phyloP scores from a whole-genome alignment of 2,329 filamentous ascomycete species.

The Clarireedia hainanense region DNA sequence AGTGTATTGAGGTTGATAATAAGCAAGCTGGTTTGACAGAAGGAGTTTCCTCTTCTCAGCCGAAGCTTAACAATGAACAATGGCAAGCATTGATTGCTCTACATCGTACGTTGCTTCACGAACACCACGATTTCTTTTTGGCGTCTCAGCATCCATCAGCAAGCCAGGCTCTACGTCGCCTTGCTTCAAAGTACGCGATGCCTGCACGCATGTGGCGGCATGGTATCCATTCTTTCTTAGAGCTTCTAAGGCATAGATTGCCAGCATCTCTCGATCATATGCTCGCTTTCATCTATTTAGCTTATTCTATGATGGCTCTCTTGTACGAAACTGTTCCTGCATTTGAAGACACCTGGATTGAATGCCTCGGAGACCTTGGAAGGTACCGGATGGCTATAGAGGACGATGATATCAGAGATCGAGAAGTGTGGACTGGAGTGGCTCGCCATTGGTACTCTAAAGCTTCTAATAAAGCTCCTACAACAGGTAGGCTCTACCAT shows the following conservation, averaged over 20 bases:
- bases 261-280: conserved; percentile 79
- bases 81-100: conserved; percentile 80
- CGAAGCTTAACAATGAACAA: conserved; percentile 54
- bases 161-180: conserved; percentile 52
- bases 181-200: conserved; percentile 83
- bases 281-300: conserved; percentile 81
- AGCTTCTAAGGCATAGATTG: conserved; percentile 65
- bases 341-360: conserved; percentile 79
- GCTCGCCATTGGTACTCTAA: conserved; percentile 68
- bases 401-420: conserved; percentile 65
- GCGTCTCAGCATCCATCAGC: conserved; percentile 81
- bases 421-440: conserved; percentile 72
- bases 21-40: conserved; percentile 47
- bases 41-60: conserved; percentile 33
- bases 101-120: conserved; percentile 72
- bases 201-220: conserved; percentile 88
- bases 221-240: conserved; percentile 82
- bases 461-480: conserved; percentile 62
- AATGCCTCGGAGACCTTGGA: conserved; percentile 80
- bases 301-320: conserved; percentile 84
- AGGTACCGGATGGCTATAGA: conserved; percentile 88
- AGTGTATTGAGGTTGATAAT: conserved; percentile 77
- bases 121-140: conserved; percentile 81
- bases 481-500: conserved; percentile 74
- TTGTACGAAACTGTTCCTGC: conserved; percentile 76